phyloP scores from a whole-genome alignment of 83 land plant genomes.

The Picea abies region DNA sequence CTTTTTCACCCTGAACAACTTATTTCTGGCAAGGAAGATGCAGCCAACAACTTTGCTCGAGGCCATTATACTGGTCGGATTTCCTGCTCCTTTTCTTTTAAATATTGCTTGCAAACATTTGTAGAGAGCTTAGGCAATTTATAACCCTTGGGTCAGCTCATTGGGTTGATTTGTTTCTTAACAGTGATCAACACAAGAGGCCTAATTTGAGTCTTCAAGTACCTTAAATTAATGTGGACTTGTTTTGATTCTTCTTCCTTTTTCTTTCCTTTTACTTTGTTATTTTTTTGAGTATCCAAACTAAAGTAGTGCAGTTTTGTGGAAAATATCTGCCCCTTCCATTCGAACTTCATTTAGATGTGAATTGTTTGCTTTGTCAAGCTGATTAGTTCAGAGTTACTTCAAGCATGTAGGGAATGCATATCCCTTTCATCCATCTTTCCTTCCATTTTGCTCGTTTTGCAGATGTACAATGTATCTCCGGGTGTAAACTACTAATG shows the following conservation, averaged over 20 bases:
- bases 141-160: background rate
- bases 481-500: background rate
- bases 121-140: background rate
- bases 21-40: conserved; percentile 73
- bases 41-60: conserved; percentile 74
- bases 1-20: conserved; percentile 50
- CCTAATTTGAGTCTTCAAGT: background rate
- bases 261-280: background rate
- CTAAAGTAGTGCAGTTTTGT: background rate
- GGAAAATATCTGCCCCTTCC: background rate
- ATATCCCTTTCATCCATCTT: conserved; percentile 2
- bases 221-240: background rate
- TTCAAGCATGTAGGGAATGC: background rate
- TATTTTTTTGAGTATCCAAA: too few species aligned
- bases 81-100: background rate
- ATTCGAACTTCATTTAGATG: background rate
- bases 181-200: background rate
- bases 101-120: background rate
- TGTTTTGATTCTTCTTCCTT: background rate
- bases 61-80: conserved; percentile 62
- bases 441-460: background rate
- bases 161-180: background rate
- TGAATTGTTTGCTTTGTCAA: background rate
- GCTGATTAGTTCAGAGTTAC: background rate
- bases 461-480: background rate